phyloP scores from a whole-genome alignment of 192 early-diverging fungal species.

The Borealophlyctis nickersoniae region DNA sequence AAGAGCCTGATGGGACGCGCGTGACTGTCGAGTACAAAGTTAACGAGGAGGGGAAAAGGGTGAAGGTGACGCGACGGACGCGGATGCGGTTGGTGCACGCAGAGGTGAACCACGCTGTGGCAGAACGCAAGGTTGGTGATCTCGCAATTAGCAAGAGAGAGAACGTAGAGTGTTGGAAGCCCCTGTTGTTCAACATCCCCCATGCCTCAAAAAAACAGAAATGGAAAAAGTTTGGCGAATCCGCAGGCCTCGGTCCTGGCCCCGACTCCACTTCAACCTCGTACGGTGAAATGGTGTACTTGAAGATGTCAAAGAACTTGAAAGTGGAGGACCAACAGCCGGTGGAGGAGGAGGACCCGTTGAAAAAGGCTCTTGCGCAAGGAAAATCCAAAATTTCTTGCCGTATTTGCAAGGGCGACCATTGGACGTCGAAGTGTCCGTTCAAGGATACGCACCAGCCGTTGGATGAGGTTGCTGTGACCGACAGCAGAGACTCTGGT shows the following conservation, averaged over 20 bases:
- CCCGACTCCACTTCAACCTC: constrained; percentile 87
- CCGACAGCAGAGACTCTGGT: constrained; percentile 28
- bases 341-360: constrained; percentile 63
- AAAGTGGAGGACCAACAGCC: constrained; percentile 52
- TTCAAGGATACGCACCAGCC: constrained; percentile 93
- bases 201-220: too few species aligned
- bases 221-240: constrained; percentile 91
- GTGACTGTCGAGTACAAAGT: constrained; percentile 74
- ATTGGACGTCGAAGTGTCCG: constrained; percentile 96
- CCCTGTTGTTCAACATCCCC: too few species aligned
- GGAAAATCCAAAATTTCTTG: constrained; percentile 85
- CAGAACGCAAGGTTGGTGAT: constrained; percentile 74
- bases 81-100: constrained; percentile 66
- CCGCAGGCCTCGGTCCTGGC: constrained; percentile 69
- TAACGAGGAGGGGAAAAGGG: constrained; percentile 91
- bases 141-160: too few species aligned
- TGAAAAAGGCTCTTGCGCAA: constrained; percentile 54
- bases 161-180: too few species aligned
- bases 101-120: constrained; percentile 83
- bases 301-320: constrained; percentile 76
- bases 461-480: constrained; percentile 61
- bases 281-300: constrained; percentile 78
- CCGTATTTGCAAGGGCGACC: constrained; percentile 94
- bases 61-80: constrained; percentile 83
- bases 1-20: constrained; percentile 71